Base-by-base conservation (phyloP, 306 rosid genomes). In the Inga laurina region DNA sequence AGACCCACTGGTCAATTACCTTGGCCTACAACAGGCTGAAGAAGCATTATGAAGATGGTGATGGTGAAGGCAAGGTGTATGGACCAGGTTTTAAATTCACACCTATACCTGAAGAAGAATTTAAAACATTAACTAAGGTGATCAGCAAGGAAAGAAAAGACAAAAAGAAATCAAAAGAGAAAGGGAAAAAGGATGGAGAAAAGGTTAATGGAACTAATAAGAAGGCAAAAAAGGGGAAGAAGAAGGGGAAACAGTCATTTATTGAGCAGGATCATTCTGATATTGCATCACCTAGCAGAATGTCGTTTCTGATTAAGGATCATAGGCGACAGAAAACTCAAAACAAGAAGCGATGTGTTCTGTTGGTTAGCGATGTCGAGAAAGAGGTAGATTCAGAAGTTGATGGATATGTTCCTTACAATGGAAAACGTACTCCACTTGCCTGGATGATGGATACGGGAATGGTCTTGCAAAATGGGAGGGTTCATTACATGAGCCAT, bases 1-100 rank as follows among this genome's bases (percentile, higher is more conserved):
- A 57, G 69, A 96, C 98, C 82, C 99, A 96, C 86, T 96, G 98
- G 99, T 92, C 99, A 43, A 89, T 92, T 76, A 96, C 99, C 83
- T 85, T 88, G 91, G 99, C 99, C 41, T 96, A 96, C 85, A 89
- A 81, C 4, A 88, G 82, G 86, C 93, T 96, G 51, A 90, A 87
- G 87, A 14, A 10, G 57, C 87, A 84, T 81, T 91, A 84, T 85
- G 97, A 94, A 91, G 84, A 83, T 61, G 97, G 92, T 72, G 67
- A 85, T 51, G 93, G 91, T 64, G 97, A 90, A 76, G 89, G 90
- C 24, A 73, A 22, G 76, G 82, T 68, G 62, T 91, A 89, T 75
- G 75, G 72, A 54, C 78, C 90, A 68, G 97, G 98, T 73, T 94
- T 96, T 78, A 77, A 75, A 81, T 94, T 96, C 85, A 87, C 88